Evolutionary conservation across 2,329 filamentous ascomycete species (phyloP).

Genomic region (Phialocephala sp.): DNA sequence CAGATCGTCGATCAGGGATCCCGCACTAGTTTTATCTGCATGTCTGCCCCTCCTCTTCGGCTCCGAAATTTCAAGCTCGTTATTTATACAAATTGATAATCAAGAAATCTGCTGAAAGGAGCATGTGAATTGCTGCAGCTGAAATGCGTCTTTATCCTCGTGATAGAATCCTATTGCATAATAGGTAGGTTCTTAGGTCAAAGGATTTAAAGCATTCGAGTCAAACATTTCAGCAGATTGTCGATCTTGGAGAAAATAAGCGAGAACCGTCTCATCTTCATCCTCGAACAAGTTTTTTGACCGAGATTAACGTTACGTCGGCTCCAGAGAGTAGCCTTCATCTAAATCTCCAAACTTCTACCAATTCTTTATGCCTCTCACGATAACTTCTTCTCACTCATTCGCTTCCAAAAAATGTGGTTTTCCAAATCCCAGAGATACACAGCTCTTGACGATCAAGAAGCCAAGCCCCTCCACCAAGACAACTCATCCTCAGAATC

Average conservation of each 20-base stretch:
- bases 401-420: neutral
- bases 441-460: neutral
- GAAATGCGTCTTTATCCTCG: neutral
- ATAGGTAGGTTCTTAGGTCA: neutral
- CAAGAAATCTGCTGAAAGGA: neutral
- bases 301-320: neutral
- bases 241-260: neutral
- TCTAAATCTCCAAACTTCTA: neutral
- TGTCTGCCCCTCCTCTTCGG: neutral
- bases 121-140: neutral
- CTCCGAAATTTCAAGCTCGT: no score
- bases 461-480: neutral
- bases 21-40: neutral
- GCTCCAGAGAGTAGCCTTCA: neutral
- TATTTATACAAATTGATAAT: no score
- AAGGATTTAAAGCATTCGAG: neutral
- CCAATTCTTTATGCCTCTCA: neutral
- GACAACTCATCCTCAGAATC: conserved; percentile 2
- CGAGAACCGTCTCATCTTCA: no score
- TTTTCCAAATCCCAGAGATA: neutral
- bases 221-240: neutral
- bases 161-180: neutral
- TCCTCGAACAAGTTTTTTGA: neutral
- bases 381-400: neutral
- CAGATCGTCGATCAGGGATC: neutral